A percentile compares a stretch with the other conserved stretches of the same genome.
phyloP scores from a whole-genome alignment of 2,329 filamentous ascomycete genomes.

The Sporothrix variecibatus region DNA sequence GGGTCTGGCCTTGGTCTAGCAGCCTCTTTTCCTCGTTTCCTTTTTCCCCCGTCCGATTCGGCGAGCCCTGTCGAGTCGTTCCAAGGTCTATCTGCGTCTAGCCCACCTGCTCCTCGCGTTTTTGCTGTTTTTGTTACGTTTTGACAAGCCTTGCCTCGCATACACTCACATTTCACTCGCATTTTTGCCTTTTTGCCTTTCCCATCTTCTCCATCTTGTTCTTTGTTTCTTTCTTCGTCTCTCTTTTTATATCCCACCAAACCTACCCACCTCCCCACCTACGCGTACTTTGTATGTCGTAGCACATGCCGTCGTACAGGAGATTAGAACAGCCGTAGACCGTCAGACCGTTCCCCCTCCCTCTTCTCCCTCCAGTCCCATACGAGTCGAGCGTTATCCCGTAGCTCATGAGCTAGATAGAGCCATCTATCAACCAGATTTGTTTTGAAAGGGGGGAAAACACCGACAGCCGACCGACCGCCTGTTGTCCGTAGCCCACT shows the following conservation, averaged over 20 bases:
- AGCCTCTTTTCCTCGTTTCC: neutral
- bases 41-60: slow-evolving; percentile 4
- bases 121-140: neutral
- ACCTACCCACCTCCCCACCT: neutral
- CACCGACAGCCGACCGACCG: neutral
- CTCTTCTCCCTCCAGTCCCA: neutral
- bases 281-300: neutral
- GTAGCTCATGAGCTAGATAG: slow-evolving; percentile 11
- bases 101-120: neutral
- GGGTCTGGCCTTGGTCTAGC: neutral
- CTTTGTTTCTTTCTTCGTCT: neutral
- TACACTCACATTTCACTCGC: neutral
- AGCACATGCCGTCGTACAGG: slow-evolving; percentile 3
- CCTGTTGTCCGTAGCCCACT: neutral
- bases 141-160: neutral
- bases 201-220: neutral
- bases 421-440: neutral
- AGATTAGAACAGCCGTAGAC: neutral
- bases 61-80: neutral
- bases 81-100: neutral
- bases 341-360: neutral
- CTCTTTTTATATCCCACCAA: neutral
- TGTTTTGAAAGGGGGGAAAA: neutral
- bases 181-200: neutral
- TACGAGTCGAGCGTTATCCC: neutral